Evolutionary conservation across 2,329 filamentous ascomycete species (phyloP), one percentile per base, ranked within the genome.

Genomic region (Orbilia blumenaviensis): DNA sequence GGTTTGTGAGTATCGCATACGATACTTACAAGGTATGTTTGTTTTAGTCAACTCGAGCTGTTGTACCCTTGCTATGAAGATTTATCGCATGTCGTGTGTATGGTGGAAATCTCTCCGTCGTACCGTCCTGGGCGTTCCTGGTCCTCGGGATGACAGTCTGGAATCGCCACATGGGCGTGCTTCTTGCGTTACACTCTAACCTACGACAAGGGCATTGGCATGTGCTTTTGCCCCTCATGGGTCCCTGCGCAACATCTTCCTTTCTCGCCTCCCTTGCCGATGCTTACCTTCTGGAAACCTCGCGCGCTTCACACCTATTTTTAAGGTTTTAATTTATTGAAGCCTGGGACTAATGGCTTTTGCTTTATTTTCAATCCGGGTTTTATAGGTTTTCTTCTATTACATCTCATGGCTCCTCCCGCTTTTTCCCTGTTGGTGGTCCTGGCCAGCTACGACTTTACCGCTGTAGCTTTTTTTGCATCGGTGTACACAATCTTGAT

Each of bases 401-500:
- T 68, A 68, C 54, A 61, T 38, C 52, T 67, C 62, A 76, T 76
- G 72, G 72, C 72, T 46, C 72, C 52, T 76, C 72, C 72, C 58
- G 56, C 64, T 29, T 76, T 76, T 69, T 76, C 72, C 72, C 64
- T 76, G 60, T 61, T 76, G 58, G 58, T 76, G 38, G 50, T 76
- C 25, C 48, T 76, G 9, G 72, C 72, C 34, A 76, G 62, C 72
- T 76, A 76, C 34, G 72, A 76, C 29, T 66, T 76, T 44, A 76
- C 64, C 48, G 72, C 72, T 60, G 58, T 76, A 56, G 72, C 72
- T 63, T 64, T 76, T 41, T 76, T 76, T 36, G 72, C 72, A 50
- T 76, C 72, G 36, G 64, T 76, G n/a, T 76, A 76, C 44, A 76
- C 72, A 14, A 69, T 76, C 72, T 44, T 76, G 50, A 69, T 76